phyloP scores from a whole-genome alignment of 139 green algal genomes.

The Chlamydomonas asymmetrica region DNA sequence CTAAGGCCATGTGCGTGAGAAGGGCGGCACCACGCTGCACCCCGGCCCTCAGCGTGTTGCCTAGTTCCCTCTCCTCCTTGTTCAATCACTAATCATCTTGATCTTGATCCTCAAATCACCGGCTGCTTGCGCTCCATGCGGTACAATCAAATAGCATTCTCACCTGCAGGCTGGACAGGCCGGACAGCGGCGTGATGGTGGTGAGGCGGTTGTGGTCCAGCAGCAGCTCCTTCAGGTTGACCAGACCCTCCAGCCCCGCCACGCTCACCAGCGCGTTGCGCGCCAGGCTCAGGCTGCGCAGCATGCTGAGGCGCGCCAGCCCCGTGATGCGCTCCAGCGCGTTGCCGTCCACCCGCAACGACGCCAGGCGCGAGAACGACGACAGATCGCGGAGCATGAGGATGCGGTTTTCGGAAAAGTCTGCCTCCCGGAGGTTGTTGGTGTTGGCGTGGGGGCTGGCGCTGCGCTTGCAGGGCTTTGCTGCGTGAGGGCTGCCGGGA shows the following conservation, averaged over 20 bases:
- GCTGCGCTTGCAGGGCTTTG: not conserved
- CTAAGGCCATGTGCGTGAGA: too few species aligned
- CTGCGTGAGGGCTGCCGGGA: too few species aligned
- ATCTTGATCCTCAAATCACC: too few species aligned
- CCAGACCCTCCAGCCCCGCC: slow-evolving; percentile 9
- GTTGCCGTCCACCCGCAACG: slow-evolving; percentile 46
- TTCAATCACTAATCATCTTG: too few species aligned
- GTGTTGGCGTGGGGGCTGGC: not conserved
- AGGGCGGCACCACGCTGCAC: too few species aligned
- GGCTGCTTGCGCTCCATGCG: too few species aligned
- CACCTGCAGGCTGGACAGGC: slow-evolving; percentile 30
- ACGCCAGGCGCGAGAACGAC: slow-evolving; percentile 30
- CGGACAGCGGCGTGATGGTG: slow-evolving; percentile 27
- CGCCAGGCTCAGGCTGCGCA: slow-evolving; percentile 16
- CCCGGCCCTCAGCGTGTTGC: too few species aligned
- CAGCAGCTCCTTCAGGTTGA: slow-evolving; percentile 31
- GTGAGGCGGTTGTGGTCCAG: slow-evolving; percentile 38
- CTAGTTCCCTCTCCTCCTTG: too few species aligned
- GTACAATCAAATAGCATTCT: too few species aligned
- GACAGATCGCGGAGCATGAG: slow-evolving; percentile 37
- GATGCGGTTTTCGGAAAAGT: slow-evolving; percentile 52
- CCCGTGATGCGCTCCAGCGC: slow-evolving; percentile 23
- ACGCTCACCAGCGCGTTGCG: slow-evolving; percentile 31
- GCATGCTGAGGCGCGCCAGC: slow-evolving; percentile 19
- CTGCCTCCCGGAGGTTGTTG: slow-evolving; percentile 52